Evolutionary conservation across 345 rosid genomes (phyloP), one percentile per base, ranked within the genome.

Genomic region (Citrus maxima): DNA sequence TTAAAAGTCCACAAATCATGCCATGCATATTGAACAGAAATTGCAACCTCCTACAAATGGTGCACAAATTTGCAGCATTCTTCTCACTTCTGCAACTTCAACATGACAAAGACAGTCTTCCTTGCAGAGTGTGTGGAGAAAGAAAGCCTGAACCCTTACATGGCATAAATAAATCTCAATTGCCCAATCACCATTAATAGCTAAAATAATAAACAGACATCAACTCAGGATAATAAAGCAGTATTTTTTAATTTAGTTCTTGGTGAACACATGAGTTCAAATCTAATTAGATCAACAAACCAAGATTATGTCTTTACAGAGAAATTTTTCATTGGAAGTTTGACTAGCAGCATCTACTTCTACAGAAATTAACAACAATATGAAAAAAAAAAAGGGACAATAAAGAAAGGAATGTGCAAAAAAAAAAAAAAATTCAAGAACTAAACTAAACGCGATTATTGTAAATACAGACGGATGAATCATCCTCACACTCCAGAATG

Each of bases 391-490:
- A 70, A 68, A 79, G 34, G 77, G 10, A 37, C 10, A 8, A 82
- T 83, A 87, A 86, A 90, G 46, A 77, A 70, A 46, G 83, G 67
- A 67, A 68, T 65, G 21, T 51, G 21, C 34, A 18, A 73, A 71
- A 7, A 16, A 54, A 61, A 40, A 73, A 71, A 7, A 24, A 30
- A 58, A 40, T 46, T 46, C 72, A 68, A 67, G 67, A 80, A 49
- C 64, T 77, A 71, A 80, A 62, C 34, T 56, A 70, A 80, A 80
- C 78, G 84, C 78, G 78, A 27, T 71, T 71, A 76, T 76, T 81
- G 60, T 90, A 89, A 91, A 92, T 86, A 83, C 78, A 75, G 63
- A 81, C 79, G 59, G 75, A 80, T 34, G 32, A 76, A 70, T 74
- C 35, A 74, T 74, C 81, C 19, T 67, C 58, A 16, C 21, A 28